Percentiles rank a stretch among this genome's conserved stretches.
Conservation (phyloP, 257 asterid species). For the Primulina tabacum region DNA sequence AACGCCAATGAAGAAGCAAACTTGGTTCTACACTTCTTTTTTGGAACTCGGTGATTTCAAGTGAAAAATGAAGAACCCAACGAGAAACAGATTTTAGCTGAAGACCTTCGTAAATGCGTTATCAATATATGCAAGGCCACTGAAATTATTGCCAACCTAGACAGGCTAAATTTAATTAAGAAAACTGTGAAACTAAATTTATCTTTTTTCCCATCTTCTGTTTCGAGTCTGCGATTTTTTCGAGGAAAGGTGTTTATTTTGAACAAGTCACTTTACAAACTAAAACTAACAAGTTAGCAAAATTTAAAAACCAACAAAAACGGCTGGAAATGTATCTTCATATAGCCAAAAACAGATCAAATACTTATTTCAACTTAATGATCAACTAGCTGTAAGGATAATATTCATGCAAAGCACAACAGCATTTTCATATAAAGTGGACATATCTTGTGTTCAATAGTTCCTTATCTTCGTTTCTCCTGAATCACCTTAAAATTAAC, state of each 20-base stretch:
- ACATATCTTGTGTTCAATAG: neutral
- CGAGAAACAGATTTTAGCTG: neutral
- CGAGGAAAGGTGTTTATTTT: neutral
- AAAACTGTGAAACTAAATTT: too few relatives aligned
- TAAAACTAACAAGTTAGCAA: neutral
- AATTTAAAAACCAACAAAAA: neutral
- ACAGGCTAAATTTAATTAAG: neutral
- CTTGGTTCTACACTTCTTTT: neutral
- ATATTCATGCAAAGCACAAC: constrained; percentile 1
- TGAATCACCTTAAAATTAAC: neutral
- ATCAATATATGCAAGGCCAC: neutral
- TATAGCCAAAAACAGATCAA: too few relatives aligned
- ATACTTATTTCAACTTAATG: neutral
- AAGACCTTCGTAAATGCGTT: neutral
- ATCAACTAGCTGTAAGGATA: constrained; percentile 16
- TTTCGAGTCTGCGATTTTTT: too few relatives aligned
- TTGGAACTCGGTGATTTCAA: neutral
- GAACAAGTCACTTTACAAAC: neutral
- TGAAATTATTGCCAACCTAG: neutral
- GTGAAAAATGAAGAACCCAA: neutral
- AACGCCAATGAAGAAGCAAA: neutral
- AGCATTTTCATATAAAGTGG: constrained; percentile 12
- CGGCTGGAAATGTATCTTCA: too few relatives aligned
- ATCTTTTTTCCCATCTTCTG: too few relatives aligned
- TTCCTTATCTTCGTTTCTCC: constrained; percentile 5